Base-by-base conservation (phyloP, 1,284 basidiomycete species). In the Sanghuangporus baumii region DNA sequence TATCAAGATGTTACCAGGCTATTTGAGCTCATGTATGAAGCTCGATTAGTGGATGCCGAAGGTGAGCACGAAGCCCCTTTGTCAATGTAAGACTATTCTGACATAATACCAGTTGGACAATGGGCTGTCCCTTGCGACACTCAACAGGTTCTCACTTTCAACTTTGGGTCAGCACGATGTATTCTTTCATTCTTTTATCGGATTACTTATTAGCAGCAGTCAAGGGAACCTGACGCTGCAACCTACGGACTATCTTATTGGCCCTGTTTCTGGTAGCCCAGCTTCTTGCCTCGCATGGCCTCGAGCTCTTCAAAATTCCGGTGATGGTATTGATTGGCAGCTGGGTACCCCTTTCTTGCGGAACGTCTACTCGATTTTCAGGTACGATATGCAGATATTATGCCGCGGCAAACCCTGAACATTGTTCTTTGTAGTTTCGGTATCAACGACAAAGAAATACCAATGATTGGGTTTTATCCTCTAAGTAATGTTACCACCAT, bases 321-420 rank as follows among this genome's bases (percentile, higher is more conserved):
- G 86, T 11, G 88, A 93, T 72, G 93, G 91, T 2, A 82, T 95
- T 50, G 92, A 93, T 71, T 96, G 93, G 93, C 89, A 93, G 72
- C 77, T 95, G 61, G 87, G 87, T 84, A 78, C 84, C 2, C 81
- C 90, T 0, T 95, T 95, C 73, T 71, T 96, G 62, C 81, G 87
- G 55, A 89, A 89, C 2, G 89, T 93, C 0, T 95, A 95, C 72
- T 87, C 88, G 3, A 79, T 95, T 55, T 95, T 85, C 78, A 91
- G 87, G 90, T 90, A 62, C 68, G 73, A 18, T 8, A 54, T 38
- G 6, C 20, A 18, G 55, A 43, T 67, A 56, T 20, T 7, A 20
- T 52, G 16, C 64, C n/a, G 40, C 0, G 16, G 8, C 38, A 11
- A 48, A 23, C 11, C 26, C n/a, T 62, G 34, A 16, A 41, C 26